These are phyloP conservation scores for Phytopythium kandeliae DNA, from an alignment of 352 stramenopile species.

Conservation along the genomic window DNA sequence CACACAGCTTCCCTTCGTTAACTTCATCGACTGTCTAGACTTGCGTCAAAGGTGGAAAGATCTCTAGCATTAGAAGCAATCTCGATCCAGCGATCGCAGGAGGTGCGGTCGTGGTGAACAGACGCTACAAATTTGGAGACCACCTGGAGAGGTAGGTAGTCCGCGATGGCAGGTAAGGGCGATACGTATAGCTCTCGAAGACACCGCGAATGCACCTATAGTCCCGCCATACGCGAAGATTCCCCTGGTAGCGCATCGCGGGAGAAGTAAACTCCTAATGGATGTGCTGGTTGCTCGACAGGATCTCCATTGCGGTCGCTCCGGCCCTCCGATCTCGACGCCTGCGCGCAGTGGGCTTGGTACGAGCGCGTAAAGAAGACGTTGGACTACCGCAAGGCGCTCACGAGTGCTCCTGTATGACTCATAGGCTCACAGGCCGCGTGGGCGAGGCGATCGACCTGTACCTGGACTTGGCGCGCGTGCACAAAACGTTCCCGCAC, in stretches of 20 bases:
- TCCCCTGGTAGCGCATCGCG: neutral
- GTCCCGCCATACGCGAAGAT: too few species aligned
- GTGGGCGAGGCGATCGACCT: constrained; percentile 42
- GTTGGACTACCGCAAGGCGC: too few species aligned
- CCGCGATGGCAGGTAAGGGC: neutral
- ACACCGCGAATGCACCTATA: too few species aligned
- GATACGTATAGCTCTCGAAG: neutral
- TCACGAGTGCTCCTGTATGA: neutral
- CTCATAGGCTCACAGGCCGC: constrained; percentile 31
- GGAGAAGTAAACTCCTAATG: neutral
- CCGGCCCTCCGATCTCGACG: constrained; percentile 26
- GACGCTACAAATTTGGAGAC: too few species aligned
- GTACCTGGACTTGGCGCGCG: constrained; percentile 32
- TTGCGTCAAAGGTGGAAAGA: too few species aligned
- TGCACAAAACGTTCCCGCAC: constrained; percentile 30
- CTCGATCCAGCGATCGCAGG: too few species aligned
- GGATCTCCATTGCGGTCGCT: neutral
- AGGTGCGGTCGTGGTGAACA: too few species aligned
- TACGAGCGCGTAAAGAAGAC: constrained; percentile 13
- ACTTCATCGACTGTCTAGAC: too few species aligned
- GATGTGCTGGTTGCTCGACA: neutral
- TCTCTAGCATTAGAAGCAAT: too few species aligned
- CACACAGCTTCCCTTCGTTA: too few species aligned
- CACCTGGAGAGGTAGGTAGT: too few species aligned
- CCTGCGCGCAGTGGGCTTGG: constrained; percentile 46